Evolutionary conservation across 306 rosid species (phyloP).

Genomic region (Ormosia emarginata): DNA sequence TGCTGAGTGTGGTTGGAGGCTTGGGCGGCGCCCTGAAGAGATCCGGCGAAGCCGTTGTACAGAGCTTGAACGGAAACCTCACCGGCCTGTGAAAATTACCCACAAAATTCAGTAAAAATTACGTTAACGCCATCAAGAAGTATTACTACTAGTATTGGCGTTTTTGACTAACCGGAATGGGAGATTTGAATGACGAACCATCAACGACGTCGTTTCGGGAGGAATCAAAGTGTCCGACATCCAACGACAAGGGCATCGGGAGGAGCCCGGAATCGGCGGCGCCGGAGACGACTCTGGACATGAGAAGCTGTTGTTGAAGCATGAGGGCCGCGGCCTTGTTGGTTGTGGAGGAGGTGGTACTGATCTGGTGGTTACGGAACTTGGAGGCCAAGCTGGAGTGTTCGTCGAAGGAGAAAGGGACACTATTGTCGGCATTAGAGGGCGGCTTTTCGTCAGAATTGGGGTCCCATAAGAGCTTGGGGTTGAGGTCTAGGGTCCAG

Average conservation of each 20-base stretch:
- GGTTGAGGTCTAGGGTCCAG: slow-evolving; percentile 50
- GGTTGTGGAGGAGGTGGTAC: slow-evolving; percentile 19
- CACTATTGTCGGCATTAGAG: slow-evolving; percentile 23
- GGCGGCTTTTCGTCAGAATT: slow-evolving; percentile 32
- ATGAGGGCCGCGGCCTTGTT: slow-evolving; percentile 48
- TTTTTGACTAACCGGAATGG: slow-evolving; percentile 37
- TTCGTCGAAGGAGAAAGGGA: slow-evolving; percentile 50
- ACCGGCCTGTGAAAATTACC: slow-evolving; percentile 29
- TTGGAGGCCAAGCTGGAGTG: slow-evolving; percentile 57
- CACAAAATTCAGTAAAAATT: not conserved
- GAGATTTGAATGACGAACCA: slow-evolving; percentile 56
- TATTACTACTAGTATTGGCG: no score
- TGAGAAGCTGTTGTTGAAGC: slow-evolving; percentile 75
- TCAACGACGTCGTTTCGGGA: slow-evolving; percentile 65
- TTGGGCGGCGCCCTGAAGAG: slow-evolving; percentile 37
- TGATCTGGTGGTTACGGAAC: slow-evolving; percentile 77
- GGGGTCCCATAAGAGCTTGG: slow-evolving; percentile 52
- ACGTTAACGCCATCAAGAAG: not conserved
- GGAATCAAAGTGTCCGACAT: slow-evolving; percentile 45
- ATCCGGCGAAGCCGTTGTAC: slow-evolving; percentile 58
- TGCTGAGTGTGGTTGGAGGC: slow-evolving; percentile 47
- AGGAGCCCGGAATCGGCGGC: slow-evolving; percentile 41
- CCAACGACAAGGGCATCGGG: slow-evolving; percentile 52
- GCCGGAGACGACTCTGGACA: slow-evolving; percentile 34
- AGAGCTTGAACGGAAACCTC: slow-evolving; percentile 54